Evolutionary conservation across 2,329 filamentous ascomycete genomes (phyloP), one percentile per base, ranked within the genome.

Genomic region (Fusarium anthophilum): DNA sequence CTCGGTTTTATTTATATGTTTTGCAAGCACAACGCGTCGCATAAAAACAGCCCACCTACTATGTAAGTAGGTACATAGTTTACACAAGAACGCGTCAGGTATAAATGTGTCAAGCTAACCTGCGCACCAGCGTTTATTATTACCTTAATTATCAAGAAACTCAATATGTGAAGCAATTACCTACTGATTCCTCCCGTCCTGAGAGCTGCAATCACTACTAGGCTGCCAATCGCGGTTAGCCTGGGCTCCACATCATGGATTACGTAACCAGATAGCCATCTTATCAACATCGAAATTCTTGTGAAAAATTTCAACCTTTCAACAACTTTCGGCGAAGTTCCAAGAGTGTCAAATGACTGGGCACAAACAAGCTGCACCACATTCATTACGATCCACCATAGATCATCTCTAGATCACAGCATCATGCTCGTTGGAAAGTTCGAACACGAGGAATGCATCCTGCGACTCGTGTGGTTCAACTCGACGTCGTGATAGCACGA

Each of bases 261-360:
- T 77, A 77, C 72, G 63, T 78, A 77, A 77, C 22, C 70, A 69
- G 2, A 0, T 4, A 30, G 6, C 26, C 54, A 58, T 74, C 48
- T 77, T 69, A 64, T 66, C 43, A 55, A 67, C 66, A 37, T 58
- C 60, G 48, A 55, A 45, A 32, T 44, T 63, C 63, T 66, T 43
- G 35, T 39, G 10, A 26, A 72, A 77, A 77, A 45, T 69, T 77
- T 68, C 75, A 55, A 35, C 12, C 26, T 50, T 47, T 50, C 15
- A 51, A 70, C 45, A 62, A 65, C 24, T 28, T 61, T n/a, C 24
- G 32, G 26, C 37, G 41, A 41, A 53, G 5, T 47, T 50, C 28
- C 15, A 50, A 13, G 30, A 55, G 48, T 39, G 59, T 37, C 54
- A 24, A 56, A 41, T 32, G 6, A 38, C 24, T 39, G 43, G 66